Percentiles rank a stretch among this genome's conserved stretches.
Conservation (phyloP, 345 rosid genomes). For the Gynandropsis gynandra region DNA sequence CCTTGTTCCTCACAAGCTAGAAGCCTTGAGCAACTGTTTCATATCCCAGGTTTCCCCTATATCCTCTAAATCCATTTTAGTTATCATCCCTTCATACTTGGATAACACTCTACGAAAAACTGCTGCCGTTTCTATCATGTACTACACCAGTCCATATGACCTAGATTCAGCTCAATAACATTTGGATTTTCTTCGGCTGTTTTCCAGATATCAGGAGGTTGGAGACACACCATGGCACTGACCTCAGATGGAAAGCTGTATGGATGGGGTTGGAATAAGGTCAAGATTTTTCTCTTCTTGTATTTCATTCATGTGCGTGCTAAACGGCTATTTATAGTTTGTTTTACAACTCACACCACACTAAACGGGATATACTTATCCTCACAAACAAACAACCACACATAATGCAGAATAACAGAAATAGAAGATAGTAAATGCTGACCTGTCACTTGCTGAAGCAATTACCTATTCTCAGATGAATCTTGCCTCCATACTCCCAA, state of each 20-base stretch:
- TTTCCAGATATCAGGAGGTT: slow-evolving; percentile 85
- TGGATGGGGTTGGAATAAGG: slow-evolving; percentile 99
- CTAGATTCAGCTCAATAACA: slow-evolving; percentile 16
- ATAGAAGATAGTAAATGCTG: too few relatives aligned
- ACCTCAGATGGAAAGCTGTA: slow-evolving; percentile 76
- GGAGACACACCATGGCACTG: slow-evolving; percentile 98
- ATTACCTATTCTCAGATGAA: too few relatives aligned
- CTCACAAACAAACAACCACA: too few relatives aligned
- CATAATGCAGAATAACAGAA: too few relatives aligned
- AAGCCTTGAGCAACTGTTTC: slow-evolving; percentile 49
- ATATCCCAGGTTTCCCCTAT: slow-evolving; percentile 59
- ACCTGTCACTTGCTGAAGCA: too few relatives aligned
- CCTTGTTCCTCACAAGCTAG: slow-evolving; percentile 75
- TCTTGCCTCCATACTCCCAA: too few relatives aligned
- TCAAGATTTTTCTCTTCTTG: slow-evolving; percentile 21
- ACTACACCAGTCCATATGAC: neutral
- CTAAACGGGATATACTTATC: too few relatives aligned
- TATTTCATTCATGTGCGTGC: neutral
- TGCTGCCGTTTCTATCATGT: too few relatives aligned
- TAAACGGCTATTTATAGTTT: too few relatives aligned
- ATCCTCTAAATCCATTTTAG: slow-evolving; percentile 1
- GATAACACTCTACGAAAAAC: too few relatives aligned
- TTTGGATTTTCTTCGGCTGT: slow-evolving; percentile 9
- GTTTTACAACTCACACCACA: too few relatives aligned
- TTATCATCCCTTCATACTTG: slow-evolving; percentile 8